Evolutionary conservation across 2,329 filamentous ascomycete genomes (phyloP).

Genomic region (Cryphonectria nitschkei): DNA sequence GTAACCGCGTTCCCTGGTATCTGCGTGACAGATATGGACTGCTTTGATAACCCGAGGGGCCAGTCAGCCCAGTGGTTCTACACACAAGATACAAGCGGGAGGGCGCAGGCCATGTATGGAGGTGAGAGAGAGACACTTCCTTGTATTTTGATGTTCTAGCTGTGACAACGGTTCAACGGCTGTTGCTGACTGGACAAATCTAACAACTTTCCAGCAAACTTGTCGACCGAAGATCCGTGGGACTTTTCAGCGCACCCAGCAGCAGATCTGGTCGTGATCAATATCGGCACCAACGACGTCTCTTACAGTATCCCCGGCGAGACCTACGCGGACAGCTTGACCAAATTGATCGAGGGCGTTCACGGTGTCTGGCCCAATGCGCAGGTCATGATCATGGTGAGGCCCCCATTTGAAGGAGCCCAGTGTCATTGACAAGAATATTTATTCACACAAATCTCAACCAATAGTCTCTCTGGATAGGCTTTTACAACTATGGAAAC

Average conservation of each 20-base stretch:
- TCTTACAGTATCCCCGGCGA: conserved; percentile 41
- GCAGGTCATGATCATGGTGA: conserved; percentile 49
- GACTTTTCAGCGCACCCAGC: conserved; percentile 47
- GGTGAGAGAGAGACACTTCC: conserved; percentile 31
- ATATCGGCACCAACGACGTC: conserved; percentile 52
- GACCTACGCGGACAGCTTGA: conserved; percentile 47
- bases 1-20: conserved; percentile 63
- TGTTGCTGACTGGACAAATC: background rate
- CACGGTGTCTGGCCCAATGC: conserved; percentile 51
- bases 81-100: conserved; percentile 56
- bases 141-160: too few species aligned
- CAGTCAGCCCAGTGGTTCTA: conserved; percentile 62
- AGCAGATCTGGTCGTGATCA: conserved; percentile 51
- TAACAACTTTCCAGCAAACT: background rate
- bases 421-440: conserved; percentile 29
- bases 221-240: conserved; percentile 48
- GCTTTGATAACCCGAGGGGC: conserved; percentile 56
- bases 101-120: conserved; percentile 48
- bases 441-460: background rate
- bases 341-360: conserved; percentile 49
- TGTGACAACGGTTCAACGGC: too few species aligned
- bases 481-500: conserved; percentile 55
- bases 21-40: conserved; percentile 58
- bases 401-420: conserved; percentile 11
- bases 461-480: conserved; percentile 54